Percentiles rank a stretch among this genome's conserved stretches.
These are phyloP conservation scores for Hymenoscyphus scutula DNA, from an alignment of 2,329 filamentous ascomycete species.

Conservation along the genomic window DNA sequence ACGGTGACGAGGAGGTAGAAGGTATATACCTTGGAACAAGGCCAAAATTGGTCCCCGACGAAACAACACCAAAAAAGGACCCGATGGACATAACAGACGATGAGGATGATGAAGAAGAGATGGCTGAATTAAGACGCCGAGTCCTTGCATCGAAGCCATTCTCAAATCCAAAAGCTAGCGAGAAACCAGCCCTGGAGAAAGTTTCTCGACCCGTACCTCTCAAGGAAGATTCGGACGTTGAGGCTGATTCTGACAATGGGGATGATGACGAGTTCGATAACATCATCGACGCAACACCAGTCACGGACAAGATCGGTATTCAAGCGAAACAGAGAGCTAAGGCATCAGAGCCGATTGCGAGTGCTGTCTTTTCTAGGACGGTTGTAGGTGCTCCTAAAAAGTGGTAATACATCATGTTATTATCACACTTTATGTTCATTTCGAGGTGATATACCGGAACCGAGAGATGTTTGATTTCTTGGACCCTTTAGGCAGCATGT, in stretches of 20 bases:
- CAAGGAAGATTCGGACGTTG: conserved; percentile 62
- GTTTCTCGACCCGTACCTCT: conserved; percentile 57
- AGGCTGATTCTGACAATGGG: conserved; percentile 69
- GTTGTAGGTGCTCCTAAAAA: conserved; percentile 38
- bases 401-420: conserved; percentile 27
- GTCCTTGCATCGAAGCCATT: conserved; percentile 94
- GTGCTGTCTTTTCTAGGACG: conserved; percentile 37
- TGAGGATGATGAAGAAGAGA: conserved; percentile 75
- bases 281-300: conserved; percentile 86
- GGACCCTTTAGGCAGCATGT: background rate
- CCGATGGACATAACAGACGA: conserved; percentile 77
- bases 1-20: conserved; percentile 46
- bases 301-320: conserved; percentile 82
- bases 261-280: conserved; percentile 80
- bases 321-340: conserved; percentile 57
- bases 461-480: background rate
- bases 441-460: background rate
- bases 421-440: background rate
- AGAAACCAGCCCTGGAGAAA: conserved; percentile 58
- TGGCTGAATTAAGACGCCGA: conserved; percentile 86
- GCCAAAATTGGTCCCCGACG: conserved; percentile 39
- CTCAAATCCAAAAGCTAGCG: conserved; percentile 52
- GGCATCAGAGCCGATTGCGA: conserved; percentile 38
- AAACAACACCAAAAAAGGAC: conserved; percentile 51
- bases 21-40: conserved; percentile 62